phyloP scores from a whole-genome alignment of 1,139 yeast species.

The Candida sanyaensis region DNA sequence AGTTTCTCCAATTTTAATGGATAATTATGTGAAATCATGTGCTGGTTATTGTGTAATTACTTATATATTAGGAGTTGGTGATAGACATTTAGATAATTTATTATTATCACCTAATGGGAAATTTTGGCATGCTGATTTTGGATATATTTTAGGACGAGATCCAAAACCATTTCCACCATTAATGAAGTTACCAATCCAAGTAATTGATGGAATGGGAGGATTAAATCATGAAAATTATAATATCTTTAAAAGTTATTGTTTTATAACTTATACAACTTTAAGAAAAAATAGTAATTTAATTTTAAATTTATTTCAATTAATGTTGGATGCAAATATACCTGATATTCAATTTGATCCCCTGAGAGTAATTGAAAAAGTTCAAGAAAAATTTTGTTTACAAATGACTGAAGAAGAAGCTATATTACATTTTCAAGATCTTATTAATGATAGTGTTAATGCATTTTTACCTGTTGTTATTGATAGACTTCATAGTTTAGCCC shows the following conservation, averaged over 20 bases:
- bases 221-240: slow-evolving; percentile 80
- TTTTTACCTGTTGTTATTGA: slow-evolving; percentile 93
- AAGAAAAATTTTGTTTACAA: slow-evolving; percentile 90
- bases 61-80: slow-evolving; percentile 93
- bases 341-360: slow-evolving; percentile 75
- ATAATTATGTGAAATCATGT: slow-evolving; percentile 90
- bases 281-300: slow-evolving; percentile 89
- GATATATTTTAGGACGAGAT: slow-evolving; percentile 92
- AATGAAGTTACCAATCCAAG: slow-evolving; percentile 96
- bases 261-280: slow-evolving; percentile 88
- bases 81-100: slow-evolving; percentile 90
- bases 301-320: slow-evolving; percentile 84
- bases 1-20: slow-evolving; percentile 79
- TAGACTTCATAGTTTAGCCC: slow-evolving; percentile 91
- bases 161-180: slow-evolving; percentile 99
- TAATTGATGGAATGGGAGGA: slow-evolving; percentile 98
- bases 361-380: slow-evolving; percentile 82
- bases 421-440: slow-evolving; percentile 87
- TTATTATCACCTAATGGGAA: slow-evolving; percentile 74
- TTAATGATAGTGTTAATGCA: slow-evolving; percentile 93
- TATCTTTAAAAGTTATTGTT: slow-evolving; percentile 88
- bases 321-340: slow-evolving; percentile 94
- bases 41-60: slow-evolving; percentile 99
- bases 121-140: slow-evolving; percentile 97
- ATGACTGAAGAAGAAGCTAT: slow-evolving; percentile 96